Percentiles rank a stretch among this genome's conserved stretches.
phyloP scores from a whole-genome alignment of 306 rosid genomes.

The Clitoria ternatea region DNA sequence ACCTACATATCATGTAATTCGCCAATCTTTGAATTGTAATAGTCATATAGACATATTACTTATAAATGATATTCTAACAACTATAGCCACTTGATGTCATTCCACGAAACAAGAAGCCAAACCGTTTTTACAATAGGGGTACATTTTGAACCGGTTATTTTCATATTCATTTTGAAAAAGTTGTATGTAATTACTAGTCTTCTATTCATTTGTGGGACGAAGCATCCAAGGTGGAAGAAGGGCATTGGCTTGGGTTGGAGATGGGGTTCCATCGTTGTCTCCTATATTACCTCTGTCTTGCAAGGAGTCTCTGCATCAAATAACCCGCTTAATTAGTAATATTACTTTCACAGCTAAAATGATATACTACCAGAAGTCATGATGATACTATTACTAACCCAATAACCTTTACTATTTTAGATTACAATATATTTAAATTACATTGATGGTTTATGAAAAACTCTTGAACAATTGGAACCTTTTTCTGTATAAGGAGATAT shows the following conservation, averaged over 20 bases:
- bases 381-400: neutral
- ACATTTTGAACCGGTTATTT: neutral
- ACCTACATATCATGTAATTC: neutral
- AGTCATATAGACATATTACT: neutral
- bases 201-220: conserved; percentile 37
- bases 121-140: neutral
- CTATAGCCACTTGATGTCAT: neutral
- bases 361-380: too few relatives aligned
- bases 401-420: neutral
- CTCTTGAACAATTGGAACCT: too few relatives aligned
- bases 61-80: neutral
- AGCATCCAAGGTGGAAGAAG: conserved; percentile 76
- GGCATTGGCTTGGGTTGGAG: conserved; percentile 14
- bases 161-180: neutral
- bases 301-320: conserved; percentile 20
- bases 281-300: conserved; percentile 5
- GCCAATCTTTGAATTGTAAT: neutral
- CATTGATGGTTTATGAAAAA: neutral
- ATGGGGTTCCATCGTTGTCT: conserved; percentile 5
- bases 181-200: neutral
- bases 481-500: too few relatives aligned
- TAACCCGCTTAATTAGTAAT: neutral
- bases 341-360: too few relatives aligned
- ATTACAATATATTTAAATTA: neutral
- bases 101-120: neutral